These are phyloP conservation scores for Neurospora discreta DNA, from an alignment of 495 filamentous ascomycete species.

Conservation along the genomic window DNA sequence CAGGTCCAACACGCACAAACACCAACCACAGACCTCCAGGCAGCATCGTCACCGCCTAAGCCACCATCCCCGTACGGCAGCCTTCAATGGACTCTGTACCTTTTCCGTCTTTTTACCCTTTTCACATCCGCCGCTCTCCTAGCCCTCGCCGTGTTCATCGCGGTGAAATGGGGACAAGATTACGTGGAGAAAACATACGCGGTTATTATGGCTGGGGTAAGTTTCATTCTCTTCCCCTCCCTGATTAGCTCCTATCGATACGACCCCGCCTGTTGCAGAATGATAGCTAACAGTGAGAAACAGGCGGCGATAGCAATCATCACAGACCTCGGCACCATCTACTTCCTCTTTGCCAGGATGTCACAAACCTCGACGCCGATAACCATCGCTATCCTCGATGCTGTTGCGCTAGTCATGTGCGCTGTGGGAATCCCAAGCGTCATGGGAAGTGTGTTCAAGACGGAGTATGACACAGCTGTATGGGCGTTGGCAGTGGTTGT, in stretches of 20 bases:
- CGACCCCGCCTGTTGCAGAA: background rate
- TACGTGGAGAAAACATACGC: conserved; percentile 1
- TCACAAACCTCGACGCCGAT: background rate
- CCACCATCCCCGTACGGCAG: background rate
- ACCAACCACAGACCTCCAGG: background rate
- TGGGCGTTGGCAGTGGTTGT: conserved; percentile 1
- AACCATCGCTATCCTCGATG: background rate
- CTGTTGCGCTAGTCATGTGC: background rate
- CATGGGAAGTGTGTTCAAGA: background rate
- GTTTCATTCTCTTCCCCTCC: background rate
- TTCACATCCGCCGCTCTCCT: background rate
- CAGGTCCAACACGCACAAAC: background rate
- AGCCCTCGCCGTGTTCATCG: background rate
- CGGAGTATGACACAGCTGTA: background rate
- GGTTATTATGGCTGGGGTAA: background rate
- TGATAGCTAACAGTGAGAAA: background rate
- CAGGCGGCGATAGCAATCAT: background rate
- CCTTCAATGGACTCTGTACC: background rate
- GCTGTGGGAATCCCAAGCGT: conserved; percentile 1
- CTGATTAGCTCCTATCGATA: background rate
- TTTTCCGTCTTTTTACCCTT: background rate
- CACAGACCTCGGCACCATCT: background rate
- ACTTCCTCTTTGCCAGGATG: background rate
- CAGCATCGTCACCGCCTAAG: background rate
- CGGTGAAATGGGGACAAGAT: background rate